Percentiles rank a stretch among this genome's conserved stretches.
Evolutionary conservation across 2,329 filamentous ascomycete genomes (phyloP).

Genomic region (Parastagonospora nodorum): DNA sequence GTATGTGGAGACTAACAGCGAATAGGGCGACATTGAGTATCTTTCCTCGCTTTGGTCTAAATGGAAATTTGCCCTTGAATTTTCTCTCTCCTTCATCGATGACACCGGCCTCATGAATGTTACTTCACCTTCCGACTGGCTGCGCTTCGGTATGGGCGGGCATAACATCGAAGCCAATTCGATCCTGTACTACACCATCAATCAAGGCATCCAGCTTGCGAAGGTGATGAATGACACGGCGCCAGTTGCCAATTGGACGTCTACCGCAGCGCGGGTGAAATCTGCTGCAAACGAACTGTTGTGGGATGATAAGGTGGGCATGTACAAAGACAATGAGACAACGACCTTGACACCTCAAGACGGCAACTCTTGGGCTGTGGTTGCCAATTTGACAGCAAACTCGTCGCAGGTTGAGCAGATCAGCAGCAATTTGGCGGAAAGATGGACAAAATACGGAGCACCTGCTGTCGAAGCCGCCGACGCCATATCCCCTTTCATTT

Average conservation of each 20-base stretch:
- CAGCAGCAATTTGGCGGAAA: conserved; percentile 34
- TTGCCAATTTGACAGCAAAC: conserved; percentile 45
- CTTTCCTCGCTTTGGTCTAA: conserved; percentile 50
- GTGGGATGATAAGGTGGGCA: conserved; percentile 55
- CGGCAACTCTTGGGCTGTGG: conserved; percentile 51
- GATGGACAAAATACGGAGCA: conserved; percentile 54
- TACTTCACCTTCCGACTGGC: conserved; percentile 53
- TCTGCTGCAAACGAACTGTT: conserved; percentile 54
- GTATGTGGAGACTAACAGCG: conserved; percentile 3
- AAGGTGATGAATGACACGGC: conserved; percentile 52
- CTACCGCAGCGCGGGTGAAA: conserved; percentile 50
- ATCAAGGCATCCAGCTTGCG: conserved; percentile 59
- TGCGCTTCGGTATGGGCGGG: conserved; percentile 57
- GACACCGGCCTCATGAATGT: conserved; percentile 53
- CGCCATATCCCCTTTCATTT: conserved; percentile 56
- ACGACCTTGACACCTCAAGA: conserved; percentile 57
- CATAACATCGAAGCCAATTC: conserved; percentile 56
- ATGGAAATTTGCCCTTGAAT: conserved; percentile 52
- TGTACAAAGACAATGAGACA: conserved; percentile 61
- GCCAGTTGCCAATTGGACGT: conserved; percentile 49
- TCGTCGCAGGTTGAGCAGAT: conserved; percentile 37
- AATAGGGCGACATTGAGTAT: conserved; percentile 46
- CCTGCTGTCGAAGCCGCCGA: conserved; percentile 54
- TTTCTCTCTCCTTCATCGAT: conserved; percentile 51
- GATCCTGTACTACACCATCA: conserved; percentile 58